phyloP scores from a whole-genome alignment of 257 asterid species.

The Solanum okadae region DNA sequence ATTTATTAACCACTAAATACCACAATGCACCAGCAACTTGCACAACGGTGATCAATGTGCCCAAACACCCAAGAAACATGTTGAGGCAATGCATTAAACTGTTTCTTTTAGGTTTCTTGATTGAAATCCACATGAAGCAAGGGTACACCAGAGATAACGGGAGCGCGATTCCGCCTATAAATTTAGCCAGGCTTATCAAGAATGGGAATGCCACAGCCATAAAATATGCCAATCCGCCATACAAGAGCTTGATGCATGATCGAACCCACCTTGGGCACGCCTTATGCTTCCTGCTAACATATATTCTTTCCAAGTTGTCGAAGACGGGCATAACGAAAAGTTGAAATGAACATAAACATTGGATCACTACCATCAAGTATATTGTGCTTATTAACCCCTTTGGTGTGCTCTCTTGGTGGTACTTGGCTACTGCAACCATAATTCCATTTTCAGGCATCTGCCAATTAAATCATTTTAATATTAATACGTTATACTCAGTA shows the following conservation, averaged over 20 bases:
- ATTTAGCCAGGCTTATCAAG: constrained; percentile 34
- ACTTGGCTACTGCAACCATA: constrained; percentile 16
- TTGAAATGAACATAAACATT: constrained; percentile 49
- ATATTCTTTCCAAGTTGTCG: constrained; percentile 57
- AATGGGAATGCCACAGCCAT: constrained; percentile 56
- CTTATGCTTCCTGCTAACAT: constrained; percentile 26
- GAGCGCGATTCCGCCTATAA: constrained; percentile 44
- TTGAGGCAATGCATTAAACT: constrained; percentile 43
- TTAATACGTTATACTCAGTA: background rate
- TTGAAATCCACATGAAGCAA: constrained; percentile 63
- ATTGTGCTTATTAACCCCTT: constrained; percentile 22
- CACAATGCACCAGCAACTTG: constrained; percentile 32
- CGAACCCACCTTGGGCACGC: constrained; percentile 55
- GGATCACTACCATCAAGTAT: constrained; percentile 28
- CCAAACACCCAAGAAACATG: constrained; percentile 35
- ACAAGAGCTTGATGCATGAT: constrained; percentile 24
- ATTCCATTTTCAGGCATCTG: constrained; percentile 34
- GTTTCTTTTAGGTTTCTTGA: constrained; percentile 30
- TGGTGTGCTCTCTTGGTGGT: constrained; percentile 22
- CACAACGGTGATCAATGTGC: constrained; percentile 19
- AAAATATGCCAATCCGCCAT: constrained; percentile 49
- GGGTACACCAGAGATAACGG: constrained; percentile 58
- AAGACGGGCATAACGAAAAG: constrained; percentile 55
- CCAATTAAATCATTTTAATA: background rate
- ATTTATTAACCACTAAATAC: constrained; percentile 39